Evolutionary conservation across 192 early-diverging fungal species (phyloP), one percentile per base, ranked within the genome.

Genomic region (Entomortierella lignicola): DNA sequence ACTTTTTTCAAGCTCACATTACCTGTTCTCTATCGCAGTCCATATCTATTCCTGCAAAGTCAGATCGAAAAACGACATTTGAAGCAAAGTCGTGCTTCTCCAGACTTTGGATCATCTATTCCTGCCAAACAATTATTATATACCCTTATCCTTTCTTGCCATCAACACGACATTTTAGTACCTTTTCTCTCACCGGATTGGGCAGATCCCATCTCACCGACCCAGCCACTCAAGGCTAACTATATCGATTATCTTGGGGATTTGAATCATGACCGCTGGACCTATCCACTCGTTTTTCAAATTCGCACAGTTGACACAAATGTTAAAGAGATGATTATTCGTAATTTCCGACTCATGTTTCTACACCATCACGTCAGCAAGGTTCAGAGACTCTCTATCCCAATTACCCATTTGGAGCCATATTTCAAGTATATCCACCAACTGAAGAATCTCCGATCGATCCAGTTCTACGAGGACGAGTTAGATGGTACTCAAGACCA

Each of bases 181-280:
- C 72, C 72, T 8, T 75, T 75, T 53, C 65, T 75, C 31, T 50
- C 52, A 31, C 55, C 60, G 15, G 72, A 75, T 32, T 75, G 72
- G 72, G 17, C 21, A 1, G 72, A 75, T 8, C 65, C 72, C 1
- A 52, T 75, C 29, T 63, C 72, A 11, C 59, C 64, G 11, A 52
- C n/a, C 8, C 31, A 44, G 2, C 61, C 52, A 2, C 37, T 75
- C 10, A 67, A 39, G 53, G 65, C 65, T 0, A 10, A 17, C 3
- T 75, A 75, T 30, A 68, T 75, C 41, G 65, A 75, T 5, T 58
- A 51, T 17, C 44, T 75, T n/a, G 43, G 52, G 2, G 65, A 68
- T 44, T 37, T 63, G 17, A 43, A 57, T 51, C 57, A 68, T 42
- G 59, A 75, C 39, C 53, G 72, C n/a, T 75, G 72, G 72, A 63